phyloP scores from a whole-genome alignment of 139 green algal species.

The Medakamo hakoo region DNA sequence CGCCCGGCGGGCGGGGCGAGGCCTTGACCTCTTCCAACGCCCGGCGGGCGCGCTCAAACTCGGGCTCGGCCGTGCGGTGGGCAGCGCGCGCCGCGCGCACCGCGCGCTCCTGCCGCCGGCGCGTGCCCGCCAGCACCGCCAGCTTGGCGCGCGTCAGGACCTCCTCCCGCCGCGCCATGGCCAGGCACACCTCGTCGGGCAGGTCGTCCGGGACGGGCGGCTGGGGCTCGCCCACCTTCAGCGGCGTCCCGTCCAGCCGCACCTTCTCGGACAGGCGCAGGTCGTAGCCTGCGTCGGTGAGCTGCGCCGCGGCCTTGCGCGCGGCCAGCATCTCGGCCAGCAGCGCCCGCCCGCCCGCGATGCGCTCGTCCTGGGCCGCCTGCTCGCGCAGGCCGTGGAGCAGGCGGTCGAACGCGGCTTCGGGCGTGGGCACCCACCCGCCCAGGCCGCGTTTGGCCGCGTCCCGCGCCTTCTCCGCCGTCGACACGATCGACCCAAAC shows the following conservation, averaged over 20 bases:
- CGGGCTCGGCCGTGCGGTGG: slow-evolving; percentile 61
- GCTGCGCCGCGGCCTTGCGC: slow-evolving; percentile 33
- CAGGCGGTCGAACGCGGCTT: slow-evolving; percentile 16
- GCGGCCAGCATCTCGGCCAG: slow-evolving; percentile 50
- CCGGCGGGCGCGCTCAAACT: slow-evolving; percentile 66
- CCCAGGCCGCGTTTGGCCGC: slow-evolving; percentile 46
- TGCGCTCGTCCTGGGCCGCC: slow-evolving; percentile 31
- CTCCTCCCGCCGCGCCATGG: slow-evolving; percentile 50
- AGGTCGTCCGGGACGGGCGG: slow-evolving; percentile 9
- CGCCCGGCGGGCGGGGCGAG: slow-evolving; percentile 15
- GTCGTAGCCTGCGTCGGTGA: slow-evolving; percentile 30
- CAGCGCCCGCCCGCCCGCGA: slow-evolving; percentile 32
- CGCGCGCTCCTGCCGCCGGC: slow-evolving; percentile 26
- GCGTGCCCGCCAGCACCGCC: slow-evolving; percentile 46
- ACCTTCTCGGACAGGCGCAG: slow-evolving; percentile 6
- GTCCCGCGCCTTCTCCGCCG: slow-evolving; percentile 68
- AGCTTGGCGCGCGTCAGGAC: slow-evolving; percentile 70
- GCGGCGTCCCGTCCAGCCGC: too few species aligned
- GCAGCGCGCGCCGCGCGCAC: slow-evolving; percentile 34
- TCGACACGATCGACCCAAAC: slow-evolving; percentile 73
- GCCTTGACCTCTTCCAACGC: slow-evolving; percentile 72
- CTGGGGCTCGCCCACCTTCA: too few species aligned
- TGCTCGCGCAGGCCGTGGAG: slow-evolving; percentile 40
- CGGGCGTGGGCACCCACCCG: slow-evolving; percentile 6
- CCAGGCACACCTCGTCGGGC: slow-evolving; percentile 41